Base-by-base conservation (phyloP, 495 filamentous ascomycete genomes). In the Acidomyces sp. region DNA sequence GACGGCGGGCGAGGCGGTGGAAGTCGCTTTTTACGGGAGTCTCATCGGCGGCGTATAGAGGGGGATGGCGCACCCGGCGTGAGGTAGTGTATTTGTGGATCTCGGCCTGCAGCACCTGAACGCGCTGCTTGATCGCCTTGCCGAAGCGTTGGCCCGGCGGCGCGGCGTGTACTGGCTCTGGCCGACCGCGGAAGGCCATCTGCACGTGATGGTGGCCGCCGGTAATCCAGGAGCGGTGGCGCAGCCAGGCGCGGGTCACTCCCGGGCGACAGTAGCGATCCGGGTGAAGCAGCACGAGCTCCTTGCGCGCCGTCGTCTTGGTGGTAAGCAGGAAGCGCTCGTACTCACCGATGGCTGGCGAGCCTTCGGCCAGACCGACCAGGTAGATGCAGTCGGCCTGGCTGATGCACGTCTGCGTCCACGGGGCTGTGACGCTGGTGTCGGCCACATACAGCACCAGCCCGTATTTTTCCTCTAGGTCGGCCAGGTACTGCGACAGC, bases 71-170 rank as follows among this genome's bases (percentile, higher is more conserved):
- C 19, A 93, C 78, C 39, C 80, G 76, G 7, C 85, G 71, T 0
- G 85, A 93, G n/a, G n/a, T n/a, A 0, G 90, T 96, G 56, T 93
- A 97, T 57, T 92, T 96, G 51, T 95, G 87, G 33, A 96, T 94
- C 53, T 95, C 90, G 0, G 90, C 92, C 53, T 96, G 92, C 1
- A 96, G 55, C 21, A 88, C 85, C 58, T 96, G 92, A 4, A 96
- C 90, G 25, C 88, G 69, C 46, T 95, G 82, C 52, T 93, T 95
- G 25, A 97, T 58, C 2, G 78, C 85, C n/a, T 76, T 78, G 0
- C 85, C 85, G 32, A 86, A 80, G 17, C 20, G 13, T 13, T 80
- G 78, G 46, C 81, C 84, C 6, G 71, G 66, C 6, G 71, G 66
- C 17, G 79, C 81, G 0, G 82, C 73, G 48, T 92, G 77, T 0